A percentile compares a stretch with the other conserved stretches of the same genome.
phyloP scores from a whole-genome alignment of 1,139 yeast genomes.

The Meyerozyma guilliermondii region DNA sequence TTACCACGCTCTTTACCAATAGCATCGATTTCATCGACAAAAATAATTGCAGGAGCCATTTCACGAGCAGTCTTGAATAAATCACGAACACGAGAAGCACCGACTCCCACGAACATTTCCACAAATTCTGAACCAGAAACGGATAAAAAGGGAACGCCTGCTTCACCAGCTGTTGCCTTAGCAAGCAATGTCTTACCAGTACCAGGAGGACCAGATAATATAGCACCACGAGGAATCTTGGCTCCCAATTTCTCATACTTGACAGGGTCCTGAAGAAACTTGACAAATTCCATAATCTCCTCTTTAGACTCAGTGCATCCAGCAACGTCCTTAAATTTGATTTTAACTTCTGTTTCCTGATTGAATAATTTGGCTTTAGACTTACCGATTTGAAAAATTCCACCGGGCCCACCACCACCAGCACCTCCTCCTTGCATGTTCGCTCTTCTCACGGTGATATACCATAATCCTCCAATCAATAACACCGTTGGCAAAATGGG shows the following conservation, averaged over 20 bases:
- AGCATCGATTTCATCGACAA: constrained; percentile 83
- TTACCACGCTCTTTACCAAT: constrained; percentile 76
- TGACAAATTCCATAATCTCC: constrained; percentile 81
- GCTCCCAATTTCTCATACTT: constrained; percentile 78
- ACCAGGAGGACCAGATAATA: constrained; percentile 81
- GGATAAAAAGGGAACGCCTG: constrained; percentile 74
- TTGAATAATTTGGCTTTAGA: constrained; percentile 68
- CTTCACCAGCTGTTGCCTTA: constrained; percentile 84
- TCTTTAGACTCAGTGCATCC: constrained; percentile 82
- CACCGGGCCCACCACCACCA: constrained; percentile 50
- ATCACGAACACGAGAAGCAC: constrained; percentile 80
- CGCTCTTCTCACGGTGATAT: constrained; percentile 59
- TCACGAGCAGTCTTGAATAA: constrained; percentile 74
- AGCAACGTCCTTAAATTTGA: constrained; percentile 75
- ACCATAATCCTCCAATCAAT: constrained; percentile 67
- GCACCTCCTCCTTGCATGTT: constrained; percentile 42
- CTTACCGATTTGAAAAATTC: constrained; percentile 60
- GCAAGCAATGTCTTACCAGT: constrained; percentile 81
- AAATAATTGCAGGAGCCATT: constrained; percentile 75
- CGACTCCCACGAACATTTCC: constrained; percentile 82
- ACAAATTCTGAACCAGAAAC: constrained; percentile 83
- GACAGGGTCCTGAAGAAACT: constrained; percentile 67
- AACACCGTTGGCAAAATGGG: constrained; percentile 67
- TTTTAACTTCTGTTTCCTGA: constrained; percentile 65
- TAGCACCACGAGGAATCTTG: constrained; percentile 80